These are phyloP conservation scores for Coniochaeta prunicola DNA, from an alignment of 2,329 filamentous ascomycete genomes.

Conservation along the genomic window DNA sequence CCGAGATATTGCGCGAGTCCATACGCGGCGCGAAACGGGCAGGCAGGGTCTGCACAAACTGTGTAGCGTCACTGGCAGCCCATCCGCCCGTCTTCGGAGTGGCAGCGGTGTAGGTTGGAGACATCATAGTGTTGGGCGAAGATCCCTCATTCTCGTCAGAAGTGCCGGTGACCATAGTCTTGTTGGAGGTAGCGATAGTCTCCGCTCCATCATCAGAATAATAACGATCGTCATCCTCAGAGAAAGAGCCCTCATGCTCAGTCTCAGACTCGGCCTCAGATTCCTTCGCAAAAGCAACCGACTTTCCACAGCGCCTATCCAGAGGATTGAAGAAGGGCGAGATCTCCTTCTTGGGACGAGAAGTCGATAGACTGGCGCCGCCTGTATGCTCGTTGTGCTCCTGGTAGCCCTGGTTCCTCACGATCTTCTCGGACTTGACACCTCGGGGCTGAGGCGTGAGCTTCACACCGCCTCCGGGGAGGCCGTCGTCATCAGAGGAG, in stretches of 20 bases:
- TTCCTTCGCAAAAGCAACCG: not conserved
- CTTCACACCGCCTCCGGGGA: not conserved
- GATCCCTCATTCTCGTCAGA: not conserved
- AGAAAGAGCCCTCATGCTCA: not conserved
- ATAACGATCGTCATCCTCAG: not conserved
- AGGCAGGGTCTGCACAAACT: not conserved
- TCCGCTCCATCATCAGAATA: not conserved
- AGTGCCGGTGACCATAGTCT: not conserved
- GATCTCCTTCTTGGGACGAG: not conserved
- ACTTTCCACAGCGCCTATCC: not conserved
- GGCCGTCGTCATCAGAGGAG: not conserved
- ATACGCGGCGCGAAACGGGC: not conserved
- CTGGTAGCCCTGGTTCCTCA: not conserved
- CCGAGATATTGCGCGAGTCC: not conserved
- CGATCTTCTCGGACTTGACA: not conserved
- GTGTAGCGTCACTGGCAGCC: not conserved
- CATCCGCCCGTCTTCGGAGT: not conserved
- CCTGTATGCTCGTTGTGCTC: not conserved
- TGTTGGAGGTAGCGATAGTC: not conserved
- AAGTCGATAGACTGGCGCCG: not conserved
- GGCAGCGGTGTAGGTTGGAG: not conserved
- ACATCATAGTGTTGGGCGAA: not conserved
- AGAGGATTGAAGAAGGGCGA: not conserved
- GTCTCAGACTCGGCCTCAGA: not conserved
- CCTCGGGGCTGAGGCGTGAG: not conserved